phyloP scores from a whole-genome alignment of 2,329 filamentous ascomycete genomes.

The Byssoonygena ceratinophila region DNA sequence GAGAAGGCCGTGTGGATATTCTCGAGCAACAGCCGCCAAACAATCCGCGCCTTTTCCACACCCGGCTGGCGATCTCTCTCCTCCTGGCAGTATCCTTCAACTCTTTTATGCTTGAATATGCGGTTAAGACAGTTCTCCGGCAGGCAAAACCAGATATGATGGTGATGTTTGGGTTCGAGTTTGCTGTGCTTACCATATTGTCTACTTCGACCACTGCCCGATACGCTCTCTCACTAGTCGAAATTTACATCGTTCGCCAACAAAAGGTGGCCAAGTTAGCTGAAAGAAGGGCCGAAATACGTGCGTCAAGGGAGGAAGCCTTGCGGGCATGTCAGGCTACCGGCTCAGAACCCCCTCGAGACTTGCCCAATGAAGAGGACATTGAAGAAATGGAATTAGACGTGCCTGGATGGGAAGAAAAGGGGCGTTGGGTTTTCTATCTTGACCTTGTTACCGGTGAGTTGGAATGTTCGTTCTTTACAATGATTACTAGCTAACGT shows the following conservation, averaged over 20 bases:
- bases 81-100: slow-evolving; percentile 71
- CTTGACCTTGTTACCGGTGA: slow-evolving; percentile 72
- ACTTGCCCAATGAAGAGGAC: slow-evolving; percentile 57
- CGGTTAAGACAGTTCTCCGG: slow-evolving; percentile 69
- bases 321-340: slow-evolving; percentile 30
- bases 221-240: slow-evolving; percentile 67
- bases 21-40: slow-evolving; percentile 89
- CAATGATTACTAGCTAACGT: background rate
- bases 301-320: slow-evolving; percentile 42
- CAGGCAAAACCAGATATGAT: slow-evolving; percentile 95
- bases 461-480: slow-evolving; percentile 20
- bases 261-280: slow-evolving; percentile 62
- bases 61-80: slow-evolving; percentile 67
- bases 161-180: slow-evolving; percentile 99
- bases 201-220: slow-evolving; percentile 69
- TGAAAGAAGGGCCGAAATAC: slow-evolving; percentile 57
- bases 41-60: slow-evolving; percentile 80
- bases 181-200: slow-evolving; percentile 71
- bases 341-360: slow-evolving; percentile 29
- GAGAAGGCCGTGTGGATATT: slow-evolving; percentile 84
- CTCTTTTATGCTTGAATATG: slow-evolving; percentile 67
- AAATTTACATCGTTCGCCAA: slow-evolving; percentile 61
- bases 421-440: slow-evolving; percentile 83
- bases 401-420: slow-evolving; percentile 90
- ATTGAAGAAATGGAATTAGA: slow-evolving; percentile 91